Percentiles rank a stretch among this genome's conserved stretches.
These are phyloP conservation scores for Taphrina flavorubra DNA, from an alignment of 1,139 yeast species.

Conservation along the genomic window DNA sequence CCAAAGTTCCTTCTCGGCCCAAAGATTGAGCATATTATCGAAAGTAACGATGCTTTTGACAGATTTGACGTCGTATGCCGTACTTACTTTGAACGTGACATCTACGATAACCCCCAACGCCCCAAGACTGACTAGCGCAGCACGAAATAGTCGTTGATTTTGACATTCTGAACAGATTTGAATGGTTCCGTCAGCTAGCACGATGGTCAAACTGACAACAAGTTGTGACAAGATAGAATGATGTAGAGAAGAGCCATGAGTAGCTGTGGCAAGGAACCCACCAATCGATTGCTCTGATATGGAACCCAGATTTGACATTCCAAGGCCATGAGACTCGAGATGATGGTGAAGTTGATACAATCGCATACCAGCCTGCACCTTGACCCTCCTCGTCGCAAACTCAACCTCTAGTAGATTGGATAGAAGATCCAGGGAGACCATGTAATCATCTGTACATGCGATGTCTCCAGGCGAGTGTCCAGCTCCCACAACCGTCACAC, in stretches of 20 bases:
- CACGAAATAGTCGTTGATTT: conserved; percentile 74
- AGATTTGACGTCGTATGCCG: conserved; percentile 79
- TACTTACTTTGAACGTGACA: conserved; percentile 85
- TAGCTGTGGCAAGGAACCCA: conserved; percentile 93
- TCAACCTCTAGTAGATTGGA: conserved; percentile 60
- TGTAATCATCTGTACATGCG: conserved; percentile 88
- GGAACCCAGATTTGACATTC: conserved; percentile 90
- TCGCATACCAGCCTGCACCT: conserved; percentile 92
- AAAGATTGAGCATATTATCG: conserved; percentile 67
- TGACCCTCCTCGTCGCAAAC: conserved; percentile 63
- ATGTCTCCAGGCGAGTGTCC: conserved; percentile 95
- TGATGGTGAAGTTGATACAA: conserved; percentile 75
- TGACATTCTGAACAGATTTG: conserved; percentile 71
- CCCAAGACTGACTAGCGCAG: conserved; percentile 86
- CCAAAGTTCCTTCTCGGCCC: conserved; percentile 72
- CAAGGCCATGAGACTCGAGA: conserved; percentile 68
- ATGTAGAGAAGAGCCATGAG: conserved; percentile 92
- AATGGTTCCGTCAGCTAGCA: conserved; percentile 73
- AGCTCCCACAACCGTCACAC: conserved; percentile 85
- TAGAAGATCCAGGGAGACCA: conserved; percentile 81
- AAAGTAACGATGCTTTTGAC: conserved; percentile 81
- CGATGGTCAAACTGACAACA: conserved; percentile 73
- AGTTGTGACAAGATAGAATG: conserved; percentile 92
- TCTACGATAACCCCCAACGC: conserved; percentile 88
- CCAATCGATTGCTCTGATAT: conserved; percentile 93